Evolutionary conservation across 345 rosid species (phyloP), one percentile per base, ranked within the genome.

Genomic region (Moricandia arvensis): DNA sequence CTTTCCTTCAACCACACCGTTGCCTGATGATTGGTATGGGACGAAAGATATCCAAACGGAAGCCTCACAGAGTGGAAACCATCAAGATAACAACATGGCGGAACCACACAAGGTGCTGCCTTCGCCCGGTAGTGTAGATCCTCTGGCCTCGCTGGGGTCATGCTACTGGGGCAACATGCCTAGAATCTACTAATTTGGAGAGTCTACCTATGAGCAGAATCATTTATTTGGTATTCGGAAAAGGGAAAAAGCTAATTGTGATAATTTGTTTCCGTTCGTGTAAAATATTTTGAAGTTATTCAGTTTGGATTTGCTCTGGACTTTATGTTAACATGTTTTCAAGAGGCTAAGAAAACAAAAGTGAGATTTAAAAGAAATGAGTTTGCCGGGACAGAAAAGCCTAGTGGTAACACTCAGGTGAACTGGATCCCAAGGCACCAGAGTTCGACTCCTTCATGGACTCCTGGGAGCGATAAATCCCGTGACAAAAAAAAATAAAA

Each of bases 151-250:
- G 29, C 63, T 79, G 59, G 82, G 83, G 45, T 75, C 88, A 30
- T 75, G 82, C 45, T 63, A 75, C 37, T 89, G 91, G 92, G 85
- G 82, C 69, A 87, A 83, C 82, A 81, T 90, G 91, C 96, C 96
- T 26, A 65, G 85, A 27, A 85, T 91, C 68, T 84, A 85, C 78
- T 85, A 24, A 72, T 27, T 47, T 72, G 76, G 49, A 58, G 63
- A 63, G 27, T 54, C 37, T 45, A 64, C 11, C 4, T 66, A 30
- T 63, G 60, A 64, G 71, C 43, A 55, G 16, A 41, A 63, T 33
- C 71, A 64, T 64, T 69, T 70, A 17, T 63, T 55, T 76, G 43
- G 29, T 65, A 43, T 57, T 70, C 65, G 70, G 15, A 30, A 65
- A 30, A 6, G 13, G 3, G 10, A 15, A 7, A 8, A 59, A 41